These are phyloP conservation scores for Raffaelea arxii DNA, from an alignment of 2,329 filamentous ascomycete species.

Conservation along the genomic window DNA sequence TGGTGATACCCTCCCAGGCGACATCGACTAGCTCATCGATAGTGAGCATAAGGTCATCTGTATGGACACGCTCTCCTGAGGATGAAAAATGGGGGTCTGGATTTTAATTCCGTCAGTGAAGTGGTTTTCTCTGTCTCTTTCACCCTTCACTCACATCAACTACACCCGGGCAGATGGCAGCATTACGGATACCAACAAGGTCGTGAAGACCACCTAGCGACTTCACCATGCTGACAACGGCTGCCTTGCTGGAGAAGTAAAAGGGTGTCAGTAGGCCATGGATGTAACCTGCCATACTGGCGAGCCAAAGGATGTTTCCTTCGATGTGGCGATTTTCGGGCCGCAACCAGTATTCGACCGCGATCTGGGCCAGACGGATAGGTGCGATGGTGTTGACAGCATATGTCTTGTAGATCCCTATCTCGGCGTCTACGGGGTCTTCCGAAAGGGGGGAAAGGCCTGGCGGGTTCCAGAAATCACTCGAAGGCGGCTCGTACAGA, in stretches of 20 bases:
- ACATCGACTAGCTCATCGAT: background rate
- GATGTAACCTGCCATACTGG: conserved; percentile 20
- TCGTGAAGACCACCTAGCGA: conserved; percentile 9
- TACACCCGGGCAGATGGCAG: conserved; percentile 12
- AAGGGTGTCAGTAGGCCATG: conserved; percentile 19
- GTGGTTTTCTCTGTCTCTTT: too few species aligned
- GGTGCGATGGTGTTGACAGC: conserved; percentile 18
- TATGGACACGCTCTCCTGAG: background rate
- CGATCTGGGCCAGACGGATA: conserved; percentile 18
- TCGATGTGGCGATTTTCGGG: conserved; percentile 9
- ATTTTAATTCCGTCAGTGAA: too few species aligned
- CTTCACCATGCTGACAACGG: conserved; percentile 14
- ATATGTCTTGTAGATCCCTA: conserved; percentile 16
- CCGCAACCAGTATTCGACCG: conserved; percentile 20
- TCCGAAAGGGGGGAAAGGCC: conserved; percentile 14
- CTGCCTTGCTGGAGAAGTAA: conserved; percentile 21
- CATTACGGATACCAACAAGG: conserved; percentile 10
- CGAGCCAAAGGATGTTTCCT: conserved; percentile 18
- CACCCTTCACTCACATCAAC: too few species aligned
- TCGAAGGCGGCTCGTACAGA: conserved; percentile 16
- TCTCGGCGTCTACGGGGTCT: conserved; percentile 12
- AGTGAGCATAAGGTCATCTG: conserved; percentile 1
- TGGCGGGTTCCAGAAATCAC: conserved; percentile 18
- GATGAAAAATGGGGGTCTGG: conserved; percentile 2
- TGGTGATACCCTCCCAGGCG: background rate